phyloP scores from a whole-genome alignment of 257 asterid species.

The Solanum pimpinellifolium region DNA sequence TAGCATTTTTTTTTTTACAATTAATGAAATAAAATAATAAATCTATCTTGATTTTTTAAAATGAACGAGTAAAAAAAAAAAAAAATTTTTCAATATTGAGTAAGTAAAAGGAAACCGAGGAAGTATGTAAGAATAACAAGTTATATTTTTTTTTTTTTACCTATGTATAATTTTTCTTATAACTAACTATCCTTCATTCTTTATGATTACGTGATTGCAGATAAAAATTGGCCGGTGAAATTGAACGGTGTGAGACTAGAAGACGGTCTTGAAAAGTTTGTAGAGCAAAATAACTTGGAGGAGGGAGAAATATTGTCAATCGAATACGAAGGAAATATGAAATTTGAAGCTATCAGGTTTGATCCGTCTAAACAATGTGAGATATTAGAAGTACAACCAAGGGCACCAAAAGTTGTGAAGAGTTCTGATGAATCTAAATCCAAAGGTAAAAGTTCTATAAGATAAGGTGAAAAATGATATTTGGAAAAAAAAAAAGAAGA shows the following conservation, averaged over 20 bases:
- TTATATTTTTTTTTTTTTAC: neutral
- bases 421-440: neutral
- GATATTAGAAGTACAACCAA: neutral
- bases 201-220: neutral
- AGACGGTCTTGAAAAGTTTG: neutral
- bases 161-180: neutral
- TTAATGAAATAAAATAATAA: neutral
- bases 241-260: neutral
- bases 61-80: neutral
- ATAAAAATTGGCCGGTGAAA: neutral
- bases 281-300: neutral
- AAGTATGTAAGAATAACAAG: neutral
- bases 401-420: neutral
- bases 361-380: neutral
- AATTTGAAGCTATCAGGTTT: neutral
- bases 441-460: neutral
- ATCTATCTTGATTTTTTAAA: too few relatives aligned
- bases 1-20: neutral
- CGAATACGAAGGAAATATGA: conserved; percentile 3
- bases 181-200: neutral
- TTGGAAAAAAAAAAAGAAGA: neutral
- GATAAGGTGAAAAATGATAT: neutral
- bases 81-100: neutral
- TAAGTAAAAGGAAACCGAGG: neutral
- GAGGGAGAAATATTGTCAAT: neutral